Evolutionary conservation across 805 yeast species (phyloP), one percentile per base, ranked within the genome.

Genomic region (Jamesozyma gamospora): DNA sequence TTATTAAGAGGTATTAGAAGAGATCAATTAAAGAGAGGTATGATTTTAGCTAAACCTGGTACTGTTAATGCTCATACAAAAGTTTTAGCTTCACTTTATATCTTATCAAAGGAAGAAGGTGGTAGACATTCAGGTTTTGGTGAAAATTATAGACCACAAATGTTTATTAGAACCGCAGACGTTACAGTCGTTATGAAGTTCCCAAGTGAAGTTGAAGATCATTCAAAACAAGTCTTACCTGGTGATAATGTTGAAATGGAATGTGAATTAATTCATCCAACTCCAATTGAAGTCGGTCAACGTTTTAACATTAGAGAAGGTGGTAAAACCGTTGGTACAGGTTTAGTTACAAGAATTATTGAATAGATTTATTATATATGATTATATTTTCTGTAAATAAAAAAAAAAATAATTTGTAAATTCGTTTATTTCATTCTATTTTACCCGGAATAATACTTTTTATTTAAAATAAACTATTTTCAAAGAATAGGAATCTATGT

Each of bases 301-400:
- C 84, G 97, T 71, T 92, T 92, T 82, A 92, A 92, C 79, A 75
- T 92, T 66, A 92, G 98, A 79, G 98, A 92, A 74, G 96, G 97
- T 71, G 96, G 96, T 65, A 84, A 82, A 73, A 92, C 98, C 51
- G 96, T 92, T 52, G 98, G 96, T 69, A 92, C 98, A 52, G 98
- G 98, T 74, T 72, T 92, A 72, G 77, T 92, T 56, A 92, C 98
- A 58, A 81, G 95, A 69, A 79, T 86, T 65, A 65, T 84, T 50
- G 90, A 81, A 52, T 67, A 58, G 49, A 7, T 28, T 9, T 5
- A n/a, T n/a, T 10, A 24, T 25, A 12, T n/a, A 8, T 25, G 27
- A 25, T 25, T 25, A 25, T 8, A 7, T 11, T 25, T 25, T 8
- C 27, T 11, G 7, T 25, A 11, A 8, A 25, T 11, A 25, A 8